These are phyloP conservation scores for Microbotryum scabiosae DNA, from an alignment of 1,284 basidiomycete genomes.

Conservation along the genomic window DNA sequence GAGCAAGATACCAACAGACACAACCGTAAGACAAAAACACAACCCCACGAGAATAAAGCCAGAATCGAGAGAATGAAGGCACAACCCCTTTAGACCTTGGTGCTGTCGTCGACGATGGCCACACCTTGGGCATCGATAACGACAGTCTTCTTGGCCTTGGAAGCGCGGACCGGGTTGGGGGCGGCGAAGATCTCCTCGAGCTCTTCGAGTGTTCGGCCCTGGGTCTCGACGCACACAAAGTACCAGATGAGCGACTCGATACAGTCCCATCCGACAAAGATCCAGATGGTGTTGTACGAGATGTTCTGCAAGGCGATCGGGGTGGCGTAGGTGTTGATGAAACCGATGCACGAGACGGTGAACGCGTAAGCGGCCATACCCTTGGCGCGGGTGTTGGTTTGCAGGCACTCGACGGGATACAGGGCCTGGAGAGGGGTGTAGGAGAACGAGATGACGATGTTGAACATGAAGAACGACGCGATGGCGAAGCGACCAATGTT, in stretches of 20 bases:
- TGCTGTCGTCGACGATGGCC: no score
- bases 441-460: constrained; percentile 39
- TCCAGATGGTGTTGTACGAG: constrained; percentile 30
- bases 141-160: constrained; percentile 21
- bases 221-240: constrained; percentile 41
- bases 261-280: constrained; percentile 13
- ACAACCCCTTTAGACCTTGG: no score
- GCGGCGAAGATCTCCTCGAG: constrained; percentile 42
- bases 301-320: constrained; percentile 47
- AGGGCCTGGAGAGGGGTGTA: constrained; percentile 53
- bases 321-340: constrained; percentile 44
- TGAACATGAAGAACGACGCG: constrained; percentile 48
- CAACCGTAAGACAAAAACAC: no score
- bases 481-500: constrained; percentile 41
- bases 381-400: constrained; percentile 53
- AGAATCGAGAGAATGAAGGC: no score
- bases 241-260: constrained; percentile 7
- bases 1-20: no score
- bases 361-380: constrained; percentile 47
- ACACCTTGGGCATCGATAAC: no score
- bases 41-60: no score
- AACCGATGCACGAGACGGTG: constrained; percentile 47
- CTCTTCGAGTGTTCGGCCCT: constrained; percentile 39
- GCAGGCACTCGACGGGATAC: constrained; percentile 52
- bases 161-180: constrained; percentile 40